phyloP scores from a whole-genome alignment of 495 filamentous ascomycete genomes.

The Ramalina peruviana region DNA sequence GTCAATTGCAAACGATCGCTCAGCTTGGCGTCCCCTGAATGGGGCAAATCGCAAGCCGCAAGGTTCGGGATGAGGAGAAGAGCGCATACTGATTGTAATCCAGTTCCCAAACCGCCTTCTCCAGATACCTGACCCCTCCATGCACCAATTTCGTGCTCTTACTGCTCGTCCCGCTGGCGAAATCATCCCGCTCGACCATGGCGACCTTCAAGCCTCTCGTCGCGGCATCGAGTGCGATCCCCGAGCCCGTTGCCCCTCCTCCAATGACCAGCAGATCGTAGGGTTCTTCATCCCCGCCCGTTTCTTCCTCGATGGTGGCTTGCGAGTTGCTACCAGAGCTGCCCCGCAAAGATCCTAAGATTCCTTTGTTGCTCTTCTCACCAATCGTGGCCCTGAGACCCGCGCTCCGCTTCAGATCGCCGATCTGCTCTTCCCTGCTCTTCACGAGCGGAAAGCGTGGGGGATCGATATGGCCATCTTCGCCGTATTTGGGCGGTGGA shows the following conservation, averaged over 20 bases:
- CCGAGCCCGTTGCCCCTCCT: conserved; percentile 81
- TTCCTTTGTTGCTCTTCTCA: conserved; percentile 1
- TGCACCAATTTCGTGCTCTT: conserved; percentile 98
- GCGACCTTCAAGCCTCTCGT: conserved; percentile 89
- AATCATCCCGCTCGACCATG: conserved; percentile 90
- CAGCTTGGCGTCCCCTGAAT: conserved; percentile 6
- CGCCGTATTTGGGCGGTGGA: conserved; percentile 66
- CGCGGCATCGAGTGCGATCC: conserved; percentile 86
- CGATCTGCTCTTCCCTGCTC: conserved; percentile 44
- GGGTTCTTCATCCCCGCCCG: conserved; percentile 22
- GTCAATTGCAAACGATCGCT: background rate
- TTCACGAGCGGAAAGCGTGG: conserved; percentile 73
- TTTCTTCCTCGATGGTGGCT: background rate
- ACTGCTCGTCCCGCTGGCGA: conserved; percentile 82
- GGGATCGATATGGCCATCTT: conserved; percentile 62
- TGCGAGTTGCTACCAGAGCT: conserved; percentile 11
- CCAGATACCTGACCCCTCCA: conserved; percentile 88
- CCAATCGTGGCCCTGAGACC: background rate
- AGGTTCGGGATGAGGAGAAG: background rate
- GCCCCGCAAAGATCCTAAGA: conserved; percentile 6
- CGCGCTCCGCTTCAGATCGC: conserved; percentile 30
- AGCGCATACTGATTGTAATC: conserved; percentile 71
- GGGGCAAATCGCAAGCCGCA: background rate
- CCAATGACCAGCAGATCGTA: conserved; percentile 92
- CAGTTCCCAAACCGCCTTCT: conserved; percentile 93